These are phyloP conservation scores for Aquilaria yunnanensis DNA, from an alignment of 345 rosid species.

Conservation along the genomic window DNA sequence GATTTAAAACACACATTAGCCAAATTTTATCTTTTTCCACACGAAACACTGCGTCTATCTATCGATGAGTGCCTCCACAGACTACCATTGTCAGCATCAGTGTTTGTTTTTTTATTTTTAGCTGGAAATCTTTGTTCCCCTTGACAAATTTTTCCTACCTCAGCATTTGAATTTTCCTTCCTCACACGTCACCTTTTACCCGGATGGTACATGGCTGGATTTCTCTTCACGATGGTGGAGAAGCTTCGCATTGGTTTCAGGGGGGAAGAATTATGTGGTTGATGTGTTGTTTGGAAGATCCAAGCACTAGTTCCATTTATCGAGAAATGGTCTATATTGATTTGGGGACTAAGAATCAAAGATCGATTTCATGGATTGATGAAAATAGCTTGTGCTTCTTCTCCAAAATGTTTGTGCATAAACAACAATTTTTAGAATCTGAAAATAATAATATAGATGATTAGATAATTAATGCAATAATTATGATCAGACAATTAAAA, in stretches of 20 bases:
- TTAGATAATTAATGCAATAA: background rate
- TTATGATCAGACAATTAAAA: constrained; percentile 10
- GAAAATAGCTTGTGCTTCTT: constrained; percentile 33
- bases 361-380: constrained; percentile 50
- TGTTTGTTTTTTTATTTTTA: too few species aligned
- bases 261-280: constrained; percentile 22
- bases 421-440: constrained; percentile 2
- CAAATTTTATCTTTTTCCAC: too few species aligned
- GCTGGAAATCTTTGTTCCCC: too few species aligned
- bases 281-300: constrained; percentile 21
- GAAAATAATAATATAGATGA: background rate
- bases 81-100: too few species aligned
- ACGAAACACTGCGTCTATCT: too few species aligned
- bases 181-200: constrained; percentile 27
- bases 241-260: constrained; percentile 17
- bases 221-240: constrained; percentile 22
- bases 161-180: background rate
- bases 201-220: constrained; percentile 28
- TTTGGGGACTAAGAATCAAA: constrained; percentile 20
- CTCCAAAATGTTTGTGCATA: constrained; percentile 16
- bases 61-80: too few species aligned
- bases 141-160: too few species aligned
- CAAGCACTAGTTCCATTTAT: constrained; percentile 34
- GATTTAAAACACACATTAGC: too few species aligned
- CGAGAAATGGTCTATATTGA: constrained; percentile 35